Conservation (phyloP, 2,329 filamentous ascomycete species). For the Aspergillus cejpii region DNA sequence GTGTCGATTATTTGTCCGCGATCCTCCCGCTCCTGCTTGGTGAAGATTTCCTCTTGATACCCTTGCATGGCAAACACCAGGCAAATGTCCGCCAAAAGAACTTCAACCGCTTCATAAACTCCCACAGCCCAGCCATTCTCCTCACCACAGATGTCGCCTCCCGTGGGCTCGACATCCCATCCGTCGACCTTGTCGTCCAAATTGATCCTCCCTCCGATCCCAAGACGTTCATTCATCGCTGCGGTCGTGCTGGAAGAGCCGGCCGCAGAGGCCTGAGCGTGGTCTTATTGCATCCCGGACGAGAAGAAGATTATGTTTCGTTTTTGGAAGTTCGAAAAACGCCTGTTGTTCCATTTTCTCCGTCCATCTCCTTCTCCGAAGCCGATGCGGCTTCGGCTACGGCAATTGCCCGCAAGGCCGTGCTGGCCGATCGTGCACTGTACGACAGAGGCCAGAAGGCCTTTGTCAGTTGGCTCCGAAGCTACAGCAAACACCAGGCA, state of each 20-base stretch:
- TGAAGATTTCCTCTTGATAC: slow-evolving; percentile 60
- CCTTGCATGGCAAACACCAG: slow-evolving; percentile 86
- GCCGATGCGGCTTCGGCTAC: slow-evolving; percentile 55
- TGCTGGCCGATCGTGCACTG: slow-evolving; percentile 56
- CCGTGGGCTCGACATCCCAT: slow-evolving; percentile 82
- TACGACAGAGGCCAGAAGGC: slow-evolving; percentile 85
- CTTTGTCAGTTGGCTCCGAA: slow-evolving; percentile 88
- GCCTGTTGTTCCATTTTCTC: slow-evolving; percentile 60
- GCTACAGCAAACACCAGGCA: slow-evolving; percentile 85
- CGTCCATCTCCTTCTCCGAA: slow-evolving; percentile 54
- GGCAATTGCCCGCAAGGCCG: slow-evolving; percentile 53
- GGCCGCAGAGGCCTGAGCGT: slow-evolving; percentile 72
- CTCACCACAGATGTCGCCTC: slow-evolving; percentile 90
- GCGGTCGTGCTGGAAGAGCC: slow-evolving; percentile 57
- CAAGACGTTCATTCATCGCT: slow-evolving; percentile 68
- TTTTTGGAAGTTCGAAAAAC: slow-evolving; percentile 86
- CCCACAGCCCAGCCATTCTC: slow-evolving; percentile 69
- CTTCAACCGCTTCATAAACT: slow-evolving; percentile 70
- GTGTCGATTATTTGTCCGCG: slow-evolving; percentile 88
- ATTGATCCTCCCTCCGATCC: slow-evolving; percentile 80
- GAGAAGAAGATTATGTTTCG: slow-evolving; percentile 82
- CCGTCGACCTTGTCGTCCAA: slow-evolving; percentile 86
- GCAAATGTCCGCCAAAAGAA: slow-evolving; percentile 83
- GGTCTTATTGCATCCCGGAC: slow-evolving; percentile 74
- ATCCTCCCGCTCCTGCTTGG: slow-evolving; percentile 69